phyloP scores from a whole-genome alignment of 2,329 filamentous ascomycete genomes.

The Emmonsia crescens region DNA sequence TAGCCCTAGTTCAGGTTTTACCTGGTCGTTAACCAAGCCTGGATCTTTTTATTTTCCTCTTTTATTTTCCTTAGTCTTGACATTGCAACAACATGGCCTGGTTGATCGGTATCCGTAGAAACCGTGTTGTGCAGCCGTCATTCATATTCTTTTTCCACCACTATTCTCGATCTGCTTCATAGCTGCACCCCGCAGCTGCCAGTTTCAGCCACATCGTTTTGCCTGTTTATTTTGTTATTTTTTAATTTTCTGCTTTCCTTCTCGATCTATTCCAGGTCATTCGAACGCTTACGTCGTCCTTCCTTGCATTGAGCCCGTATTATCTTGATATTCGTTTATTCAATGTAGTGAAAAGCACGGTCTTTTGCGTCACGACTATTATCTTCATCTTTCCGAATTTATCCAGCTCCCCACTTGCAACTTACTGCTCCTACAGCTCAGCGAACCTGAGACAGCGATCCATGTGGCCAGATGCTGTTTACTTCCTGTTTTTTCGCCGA shows the following conservation, averaged over 20 bases:
- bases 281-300: neutral
- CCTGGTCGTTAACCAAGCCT: neutral
- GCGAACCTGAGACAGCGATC: neutral
- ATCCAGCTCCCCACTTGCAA: neutral
- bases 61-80: neutral
- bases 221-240: neutral
- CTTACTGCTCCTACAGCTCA: neutral
- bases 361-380: neutral
- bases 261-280: neutral
- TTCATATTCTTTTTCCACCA: neutral
- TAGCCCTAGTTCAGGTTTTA: neutral
- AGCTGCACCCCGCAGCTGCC: neutral
- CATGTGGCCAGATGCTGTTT: neutral
- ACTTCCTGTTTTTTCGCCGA: neutral
- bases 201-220: neutral
- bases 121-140: neutral
- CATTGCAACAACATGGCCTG: neutral
- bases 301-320: neutral
- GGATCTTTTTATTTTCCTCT: neutral
- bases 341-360: neutral
- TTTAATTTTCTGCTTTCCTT: neutral
- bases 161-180: neutral
- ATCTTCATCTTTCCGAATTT: neutral
- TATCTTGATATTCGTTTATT: neutral
- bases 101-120: neutral